These are phyloP conservation scores for Trichomonas tenax DNA, from an alignment of 208 protist genomes.

Conservation along the genomic window DNA sequence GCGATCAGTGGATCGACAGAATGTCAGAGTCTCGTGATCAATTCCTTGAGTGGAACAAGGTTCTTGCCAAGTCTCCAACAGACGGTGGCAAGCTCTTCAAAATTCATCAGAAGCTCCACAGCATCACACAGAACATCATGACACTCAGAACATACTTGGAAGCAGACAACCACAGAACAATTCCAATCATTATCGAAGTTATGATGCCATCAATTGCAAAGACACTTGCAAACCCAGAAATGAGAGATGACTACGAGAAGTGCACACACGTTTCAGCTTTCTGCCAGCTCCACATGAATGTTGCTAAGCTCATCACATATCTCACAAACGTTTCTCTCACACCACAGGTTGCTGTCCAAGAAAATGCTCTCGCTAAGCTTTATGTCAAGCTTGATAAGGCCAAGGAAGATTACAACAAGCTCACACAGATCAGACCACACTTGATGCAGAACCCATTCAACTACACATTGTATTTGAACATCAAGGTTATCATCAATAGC, in stretches of 20 bases:
- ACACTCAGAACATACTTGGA: background rate
- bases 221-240: background rate
- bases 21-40: background rate
- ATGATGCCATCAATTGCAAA: background rate
- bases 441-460: background rate
- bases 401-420: background rate
- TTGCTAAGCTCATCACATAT: background rate
- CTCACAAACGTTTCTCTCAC: background rate
- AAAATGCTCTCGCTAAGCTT: background rate
- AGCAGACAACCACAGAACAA: background rate
- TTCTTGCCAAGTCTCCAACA: background rate
- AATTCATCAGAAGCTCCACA: background rate
- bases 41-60: background rate
- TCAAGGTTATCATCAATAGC: background rate
- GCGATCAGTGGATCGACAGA: background rate
- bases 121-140: background rate
- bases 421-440: background rate
- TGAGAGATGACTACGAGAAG: background rate
- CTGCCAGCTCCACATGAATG: background rate
- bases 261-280: background rate
- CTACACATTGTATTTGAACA: background rate
- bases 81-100: background rate
- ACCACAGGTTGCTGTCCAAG: background rate
- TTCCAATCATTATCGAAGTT: background rate
- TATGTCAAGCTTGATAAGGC: background rate